phyloP scores from a whole-genome alignment of 2,329 filamentous ascomycete genomes.

The Colletotrichum scovillei region DNA sequence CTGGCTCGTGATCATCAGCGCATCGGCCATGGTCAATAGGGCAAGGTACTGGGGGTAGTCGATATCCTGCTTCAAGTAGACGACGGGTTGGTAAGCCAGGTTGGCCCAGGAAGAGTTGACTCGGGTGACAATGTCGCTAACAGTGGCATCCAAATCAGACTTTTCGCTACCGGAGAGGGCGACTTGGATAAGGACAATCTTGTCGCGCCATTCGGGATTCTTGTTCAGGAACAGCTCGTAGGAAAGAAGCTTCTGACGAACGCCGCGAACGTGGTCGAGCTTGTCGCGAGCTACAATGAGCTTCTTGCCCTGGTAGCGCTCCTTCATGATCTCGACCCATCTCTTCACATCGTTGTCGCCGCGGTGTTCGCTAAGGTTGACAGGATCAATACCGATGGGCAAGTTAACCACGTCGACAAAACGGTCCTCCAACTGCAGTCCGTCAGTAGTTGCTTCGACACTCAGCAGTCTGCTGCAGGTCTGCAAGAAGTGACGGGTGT shows the following conservation, averaged over 20 bases:
- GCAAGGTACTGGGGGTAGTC: constrained; percentile 94
- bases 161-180: constrained; percentile 92
- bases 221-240: constrained; percentile 96
- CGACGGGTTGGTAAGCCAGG: constrained; percentile 89
- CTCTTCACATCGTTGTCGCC: constrained; percentile 77
- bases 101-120: constrained; percentile 94
- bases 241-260: constrained; percentile 91
- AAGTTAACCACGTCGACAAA: constrained; percentile 90
- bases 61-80: constrained; percentile 96
- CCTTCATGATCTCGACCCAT: constrained; percentile 84
- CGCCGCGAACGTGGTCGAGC: constrained; percentile 90
- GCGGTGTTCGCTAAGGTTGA: constrained; percentile 77
- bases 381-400: constrained; percentile 91
- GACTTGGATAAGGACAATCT: constrained; percentile 92
- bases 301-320: constrained; percentile 88
- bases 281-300: constrained; percentile 95
- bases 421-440: constrained; percentile 89
- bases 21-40: constrained; percentile 88
- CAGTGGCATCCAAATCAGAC: constrained; percentile 85
- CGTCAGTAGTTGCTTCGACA: constrained; percentile 90
- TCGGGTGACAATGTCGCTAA: constrained; percentile 93
- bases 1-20: constrained; percentile 92
- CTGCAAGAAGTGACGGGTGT: constrained; percentile 92
- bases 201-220: constrained; percentile 89
- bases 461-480: constrained; percentile 91